phyloP scores from a whole-genome alignment of 768 basidiomycete species.

The Boletus reticuloceps region DNA sequence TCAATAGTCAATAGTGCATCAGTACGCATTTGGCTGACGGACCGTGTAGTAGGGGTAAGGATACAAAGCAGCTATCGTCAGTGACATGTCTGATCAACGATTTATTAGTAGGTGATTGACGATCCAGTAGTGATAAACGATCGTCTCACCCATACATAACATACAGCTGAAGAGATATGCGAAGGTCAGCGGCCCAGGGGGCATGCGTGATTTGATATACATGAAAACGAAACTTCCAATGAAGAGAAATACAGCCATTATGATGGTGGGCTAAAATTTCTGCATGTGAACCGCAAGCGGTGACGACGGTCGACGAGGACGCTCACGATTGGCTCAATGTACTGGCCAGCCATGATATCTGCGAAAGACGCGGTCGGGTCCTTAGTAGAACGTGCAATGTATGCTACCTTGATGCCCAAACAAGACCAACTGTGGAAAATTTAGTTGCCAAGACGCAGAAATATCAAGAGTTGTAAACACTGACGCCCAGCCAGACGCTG shows the following conservation, averaged over 20 bases:
- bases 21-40: constrained; percentile 11
- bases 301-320: neutral
- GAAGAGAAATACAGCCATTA: constrained; percentile 62
- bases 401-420: constrained; percentile 61
- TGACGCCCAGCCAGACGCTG: constrained; percentile 56
- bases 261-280: constrained; percentile 47
- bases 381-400: constrained; percentile 48
- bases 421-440: constrained; percentile 52
- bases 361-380: constrained; percentile 36
- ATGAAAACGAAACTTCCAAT: constrained; percentile 55
- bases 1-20: neutral
- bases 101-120: neutral
- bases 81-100: constrained; percentile 45
- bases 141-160: constrained; percentile 43
- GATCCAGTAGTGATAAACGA: neutral
- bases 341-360: constrained; percentile 48
- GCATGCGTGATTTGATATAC: constrained; percentile 56
- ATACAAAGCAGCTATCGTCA: constrained; percentile 56
- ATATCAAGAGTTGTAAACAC: constrained; percentile 21
- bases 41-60: constrained; percentile 63
- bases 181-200: constrained; percentile 63
- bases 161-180: constrained; percentile 59
- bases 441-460: neutral
- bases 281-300: neutral
- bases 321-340: constrained; percentile 48